Percentiles rank a stretch among this genome's conserved stretches.
phyloP scores from a whole-genome alignment of 2,329 filamentous ascomycete species.

The Pseudopyrenochaeta lycopersici region DNA sequence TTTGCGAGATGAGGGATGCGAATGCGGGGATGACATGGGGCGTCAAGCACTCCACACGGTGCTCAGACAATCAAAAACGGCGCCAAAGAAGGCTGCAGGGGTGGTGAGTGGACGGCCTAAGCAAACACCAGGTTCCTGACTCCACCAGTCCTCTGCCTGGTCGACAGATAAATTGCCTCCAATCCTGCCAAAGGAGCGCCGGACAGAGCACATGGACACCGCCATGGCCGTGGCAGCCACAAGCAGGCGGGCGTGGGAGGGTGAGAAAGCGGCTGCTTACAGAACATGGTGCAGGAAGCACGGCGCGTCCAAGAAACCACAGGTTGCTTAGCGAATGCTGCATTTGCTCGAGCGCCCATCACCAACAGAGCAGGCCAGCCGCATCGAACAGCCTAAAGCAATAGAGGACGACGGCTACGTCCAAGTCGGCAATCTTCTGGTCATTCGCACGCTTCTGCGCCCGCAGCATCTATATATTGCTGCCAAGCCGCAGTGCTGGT shows the following conservation, averaged over 20 bases:
- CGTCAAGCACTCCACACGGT: constrained; percentile 41
- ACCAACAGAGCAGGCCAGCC: constrained; percentile 24
- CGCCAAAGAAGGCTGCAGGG: constrained; percentile 36
- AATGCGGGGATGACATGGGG: constrained; percentile 47
- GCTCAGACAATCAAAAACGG: constrained; percentile 38
- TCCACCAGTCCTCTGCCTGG: constrained; percentile 29
- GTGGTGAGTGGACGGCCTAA: constrained; percentile 26
- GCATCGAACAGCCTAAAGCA: constrained; percentile 43
- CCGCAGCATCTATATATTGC: constrained; percentile 33
- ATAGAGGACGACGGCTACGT: constrained; percentile 13
- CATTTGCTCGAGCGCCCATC: no score
- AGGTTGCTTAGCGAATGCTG: no score
- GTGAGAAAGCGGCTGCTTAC: constrained; percentile 35
- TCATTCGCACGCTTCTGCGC: constrained; percentile 24
- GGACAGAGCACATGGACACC: constrained; percentile 9
- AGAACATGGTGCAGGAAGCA: constrained; percentile 38
- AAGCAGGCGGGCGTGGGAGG: constrained; percentile 18
- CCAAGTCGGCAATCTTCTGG: constrained; percentile 22
- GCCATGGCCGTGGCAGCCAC: constrained; percentile 28
- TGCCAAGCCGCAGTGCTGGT: constrained; percentile 30
- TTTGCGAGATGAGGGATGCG: constrained; percentile 41
- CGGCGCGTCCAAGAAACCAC: constrained; percentile 23
- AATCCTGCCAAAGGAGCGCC: constrained; percentile 27
- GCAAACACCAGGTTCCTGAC: constrained; percentile 29
- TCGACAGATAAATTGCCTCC: constrained; percentile 34